Evolutionary conservation across 1,284 basidiomycete genomes (phyloP), one percentile per base, ranked within the genome.

Genomic region (Ceratobasidium sp.): DNA sequence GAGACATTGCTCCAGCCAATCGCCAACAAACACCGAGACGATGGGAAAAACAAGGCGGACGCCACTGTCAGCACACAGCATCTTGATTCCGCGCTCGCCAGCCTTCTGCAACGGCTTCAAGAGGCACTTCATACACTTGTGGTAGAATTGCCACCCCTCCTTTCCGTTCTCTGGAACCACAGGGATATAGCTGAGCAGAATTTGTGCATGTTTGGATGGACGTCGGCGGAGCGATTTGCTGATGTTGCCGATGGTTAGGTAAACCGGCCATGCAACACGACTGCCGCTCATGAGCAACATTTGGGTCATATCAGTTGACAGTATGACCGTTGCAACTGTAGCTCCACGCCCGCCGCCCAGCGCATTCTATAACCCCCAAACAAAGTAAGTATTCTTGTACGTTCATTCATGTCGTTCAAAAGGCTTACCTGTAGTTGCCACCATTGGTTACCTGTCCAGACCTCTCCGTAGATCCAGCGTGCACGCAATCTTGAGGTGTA

Each of bases 1-100:
- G 1, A 73, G 47, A n/a, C 68, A 72, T 50, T 74, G 71, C 43
- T 75, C 75, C 5, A 70, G 73, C 38, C 68, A 73, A 34, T 75
- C 73, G 7, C 73, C 74, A 15, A 75, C 57, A 42, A 72, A 75
- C 1, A 69, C 68, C 3, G 72, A 70, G 10, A 75, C 67, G 35
- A 75, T 69, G 0, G 73, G 73, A 57, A 56, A 69, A 15, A 71
- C 69, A 0, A 22, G 12, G 20, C 72, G 58, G 0, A 69, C 54
- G 13, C 42, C n/a, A 12, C 69, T 64, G 42, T 73, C 72, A 0
- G 72, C 69, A 57, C 72, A 73, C 2, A 45, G 27, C 43, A 74
- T 69, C 6, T 53, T 17, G 13, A 68, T 34, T 4, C 73, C 73
- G 0, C 54, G 53, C 15, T 6, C 35, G 13, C 72, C n/a, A n/a